Evolutionary conservation across 768 basidiomycete genomes (phyloP).

Genomic region (Trametes cingulata): DNA sequence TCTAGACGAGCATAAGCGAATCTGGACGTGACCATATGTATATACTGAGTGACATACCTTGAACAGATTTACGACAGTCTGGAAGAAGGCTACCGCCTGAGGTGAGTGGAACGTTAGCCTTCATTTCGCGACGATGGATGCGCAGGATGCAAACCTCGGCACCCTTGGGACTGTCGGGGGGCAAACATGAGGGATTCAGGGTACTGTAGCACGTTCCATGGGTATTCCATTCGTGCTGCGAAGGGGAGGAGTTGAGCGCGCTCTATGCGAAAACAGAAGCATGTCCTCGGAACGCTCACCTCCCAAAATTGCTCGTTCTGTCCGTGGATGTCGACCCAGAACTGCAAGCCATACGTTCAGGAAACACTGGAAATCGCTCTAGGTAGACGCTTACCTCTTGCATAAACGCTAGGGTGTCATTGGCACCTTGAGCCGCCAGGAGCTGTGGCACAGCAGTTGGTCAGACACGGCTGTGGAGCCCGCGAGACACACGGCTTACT

Average conservation of each 20-base stretch:
- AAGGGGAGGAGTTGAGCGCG: not conserved
- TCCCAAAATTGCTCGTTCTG: conserved; percentile 68
- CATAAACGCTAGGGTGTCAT: conserved; percentile 62
- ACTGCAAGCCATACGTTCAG: conserved; percentile 39
- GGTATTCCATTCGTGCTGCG: conserved; percentile 71
- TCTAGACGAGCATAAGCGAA: too few relatives aligned
- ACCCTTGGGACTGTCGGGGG: conserved; percentile 54
- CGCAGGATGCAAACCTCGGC: conserved; percentile 49
- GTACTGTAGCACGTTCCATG: conserved; percentile 71
- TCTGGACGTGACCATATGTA: too few relatives aligned
- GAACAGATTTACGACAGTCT: conserved; percentile 60
- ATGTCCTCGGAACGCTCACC: conserved; percentile 41
- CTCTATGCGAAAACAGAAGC: not conserved
- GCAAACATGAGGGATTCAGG: conserved; percentile 57
- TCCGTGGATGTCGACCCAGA: conserved; percentile 64
- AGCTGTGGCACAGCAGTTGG: conserved; percentile 41
- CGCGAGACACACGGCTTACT: conserved; percentile 30
- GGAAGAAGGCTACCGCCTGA: conserved; percentile 69
- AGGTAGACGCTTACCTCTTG: conserved; percentile 29
- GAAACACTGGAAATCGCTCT: not conserved
- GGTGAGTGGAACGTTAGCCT: not conserved
- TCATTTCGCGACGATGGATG: not conserved
- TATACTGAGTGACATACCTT: too few relatives aligned
- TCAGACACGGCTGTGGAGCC: not conserved
- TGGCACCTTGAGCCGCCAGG: conserved; percentile 56